Conservation (phyloP, 768 basidiomycete species). For the Lentinula raphanica region DNA sequence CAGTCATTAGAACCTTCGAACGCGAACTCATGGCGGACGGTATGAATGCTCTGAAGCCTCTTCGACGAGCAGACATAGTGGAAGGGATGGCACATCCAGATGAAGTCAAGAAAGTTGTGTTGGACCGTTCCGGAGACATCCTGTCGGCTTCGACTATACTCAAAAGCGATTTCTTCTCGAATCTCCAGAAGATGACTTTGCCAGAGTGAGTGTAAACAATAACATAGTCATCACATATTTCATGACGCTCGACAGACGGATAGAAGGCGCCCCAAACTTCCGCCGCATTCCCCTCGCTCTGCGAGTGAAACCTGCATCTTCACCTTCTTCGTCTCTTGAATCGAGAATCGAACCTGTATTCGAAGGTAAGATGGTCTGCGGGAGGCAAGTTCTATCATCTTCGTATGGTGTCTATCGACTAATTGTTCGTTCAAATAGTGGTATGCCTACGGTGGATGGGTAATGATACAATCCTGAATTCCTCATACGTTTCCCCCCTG, state of each 20-base stretch:
- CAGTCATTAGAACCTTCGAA: slow-evolving; percentile 93
- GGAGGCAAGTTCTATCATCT: slow-evolving; percentile 45
- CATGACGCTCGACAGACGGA: slow-evolving; percentile 45
- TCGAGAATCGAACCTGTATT: slow-evolving; percentile 31
- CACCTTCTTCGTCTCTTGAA: slow-evolving; percentile 28
- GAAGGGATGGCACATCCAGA: slow-evolving; percentile 80
- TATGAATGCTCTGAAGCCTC: slow-evolving; percentile 72
- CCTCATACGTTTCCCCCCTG: background rate
- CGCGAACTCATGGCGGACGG: slow-evolving; percentile 83
- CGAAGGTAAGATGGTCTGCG: slow-evolving; percentile 65
- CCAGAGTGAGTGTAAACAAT: slow-evolving; percentile 62
- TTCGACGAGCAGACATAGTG: slow-evolving; percentile 63
- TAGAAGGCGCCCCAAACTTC: slow-evolving; percentile 94
- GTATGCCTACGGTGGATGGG: slow-evolving; percentile 95
- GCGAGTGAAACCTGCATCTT: slow-evolving; percentile 24
- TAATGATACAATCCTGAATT: slow-evolving; percentile 23
- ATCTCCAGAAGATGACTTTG: slow-evolving; percentile 93
- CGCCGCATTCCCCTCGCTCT: slow-evolving; percentile 70
- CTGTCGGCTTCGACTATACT: slow-evolving; percentile 89
- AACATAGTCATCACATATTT: background rate
- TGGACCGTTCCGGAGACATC: slow-evolving; percentile 78
- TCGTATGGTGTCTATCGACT: background rate
- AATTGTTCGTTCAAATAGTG: slow-evolving; percentile 43
- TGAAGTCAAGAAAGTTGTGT: slow-evolving; percentile 84
- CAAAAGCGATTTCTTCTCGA: slow-evolving; percentile 93